phyloP scores from a whole-genome alignment of 176 grass and related monocot species.

The Ensete ventricosum region DNA sequence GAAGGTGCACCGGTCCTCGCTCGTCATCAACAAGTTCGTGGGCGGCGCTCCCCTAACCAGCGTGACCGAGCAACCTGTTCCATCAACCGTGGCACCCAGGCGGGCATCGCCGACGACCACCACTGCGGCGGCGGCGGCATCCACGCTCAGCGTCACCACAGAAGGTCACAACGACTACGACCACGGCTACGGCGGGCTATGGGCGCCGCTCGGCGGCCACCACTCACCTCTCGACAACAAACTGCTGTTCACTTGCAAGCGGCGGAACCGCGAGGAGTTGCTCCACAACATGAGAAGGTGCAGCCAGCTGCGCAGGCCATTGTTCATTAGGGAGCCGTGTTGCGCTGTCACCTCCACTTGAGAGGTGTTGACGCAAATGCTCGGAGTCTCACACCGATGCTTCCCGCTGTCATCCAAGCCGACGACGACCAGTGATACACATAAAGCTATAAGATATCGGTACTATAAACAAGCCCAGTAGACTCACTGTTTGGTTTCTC shows the following conservation, averaged over 20 bases:
- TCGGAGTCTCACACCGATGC: neutral
- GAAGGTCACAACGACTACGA: constrained; percentile 13
- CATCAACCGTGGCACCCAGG: constrained; percentile 15
- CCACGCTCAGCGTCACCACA: neutral
- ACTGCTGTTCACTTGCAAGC: constrained; percentile 58
- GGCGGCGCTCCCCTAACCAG: constrained; percentile 48
- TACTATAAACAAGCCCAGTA: neutral
- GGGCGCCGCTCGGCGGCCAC: neutral
- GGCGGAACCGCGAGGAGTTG: constrained; percentile 50
- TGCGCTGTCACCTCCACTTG: constrained; percentile 60
- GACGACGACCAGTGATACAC: neutral
- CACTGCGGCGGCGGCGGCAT: constrained; percentile 43
- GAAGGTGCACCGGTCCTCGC: constrained; percentile 62
- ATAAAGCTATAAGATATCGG: neutral
- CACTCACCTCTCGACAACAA: constrained; percentile 31
- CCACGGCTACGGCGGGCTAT: constrained; percentile 10
- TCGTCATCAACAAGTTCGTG: constrained; percentile 99
- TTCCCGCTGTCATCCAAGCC: neutral
- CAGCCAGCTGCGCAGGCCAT: constrained; percentile 52
- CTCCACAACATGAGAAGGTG: constrained; percentile 70
- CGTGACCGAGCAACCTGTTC: neutral
- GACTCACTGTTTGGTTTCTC: neutral
- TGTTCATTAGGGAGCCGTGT: constrained; percentile 88
- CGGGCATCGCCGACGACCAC: constrained; percentile 55
- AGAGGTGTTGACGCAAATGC: neutral